Base-by-base conservation (phyloP, 2,329 filamentous ascomycete species). In the Akanthomyces muscarius region DNA sequence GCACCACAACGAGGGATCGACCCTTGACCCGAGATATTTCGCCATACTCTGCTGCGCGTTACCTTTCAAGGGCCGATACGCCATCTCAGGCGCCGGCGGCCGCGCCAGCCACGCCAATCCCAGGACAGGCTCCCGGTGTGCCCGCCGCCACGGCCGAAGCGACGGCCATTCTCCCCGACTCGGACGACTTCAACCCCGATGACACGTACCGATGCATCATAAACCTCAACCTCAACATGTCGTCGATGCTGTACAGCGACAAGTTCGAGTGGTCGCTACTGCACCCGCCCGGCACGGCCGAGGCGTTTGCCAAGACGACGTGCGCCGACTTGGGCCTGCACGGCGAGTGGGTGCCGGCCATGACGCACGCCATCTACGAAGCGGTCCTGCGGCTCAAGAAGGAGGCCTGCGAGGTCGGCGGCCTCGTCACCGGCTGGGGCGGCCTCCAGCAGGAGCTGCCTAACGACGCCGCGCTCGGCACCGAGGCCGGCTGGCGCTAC, bases 181-280 rank as follows among this genome's bases (percentile, higher is more conserved):
- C 88, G 41, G 89, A 91, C 67, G 86, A 92, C 47, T 85, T 89
- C 70, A 96, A 96, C 72, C 92, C 92, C 4, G 93, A 97, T 72
- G 94, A 98, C 74, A 93, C 91, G 3, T 97, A 98, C 76, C 88
- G 95, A 55, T 98, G 95, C 73, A 89, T 98, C 69, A 88, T 99
- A 68, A 91, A 87, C 51, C 81, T 99, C 51, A 97, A 90, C 72
- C 90, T 99, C 71, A 97, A 97, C 71, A 83, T 98, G 25, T 88
- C 92, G 60, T 96, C 96, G 62, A 88, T 90, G 69, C 84, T 98
- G 14, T 98, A 97, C 75, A 96, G 91, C 4, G 95, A 99, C 81
- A 97, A 93, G 72, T 98, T 99, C 67, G 94, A 98, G 74, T 98
- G 94, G 94, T 98, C 94, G 5, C 80, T 99, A 23, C 81, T 97